phyloP scores from a whole-genome alignment of 2,329 filamentous ascomycete genomes.

The Aspergillus hiratsukae region DNA sequence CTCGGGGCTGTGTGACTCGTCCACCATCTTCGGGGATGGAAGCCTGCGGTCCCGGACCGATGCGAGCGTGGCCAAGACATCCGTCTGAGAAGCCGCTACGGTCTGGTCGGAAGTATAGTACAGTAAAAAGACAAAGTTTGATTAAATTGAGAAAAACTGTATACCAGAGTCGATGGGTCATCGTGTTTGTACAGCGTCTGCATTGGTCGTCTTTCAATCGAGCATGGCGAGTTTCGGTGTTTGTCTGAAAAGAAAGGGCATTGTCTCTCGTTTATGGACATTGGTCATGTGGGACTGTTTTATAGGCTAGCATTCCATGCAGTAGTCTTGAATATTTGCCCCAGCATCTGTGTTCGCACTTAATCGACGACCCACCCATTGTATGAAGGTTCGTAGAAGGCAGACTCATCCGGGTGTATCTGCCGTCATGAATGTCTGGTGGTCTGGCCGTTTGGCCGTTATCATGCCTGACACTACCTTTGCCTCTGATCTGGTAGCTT shows the following conservation, averaged over 20 bases:
- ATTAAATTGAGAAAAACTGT: conserved; percentile 2
- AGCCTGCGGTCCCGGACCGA: conserved; percentile 2
- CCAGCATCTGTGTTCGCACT: neutral
- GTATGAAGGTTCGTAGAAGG: neutral
- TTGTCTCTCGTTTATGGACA: neutral
- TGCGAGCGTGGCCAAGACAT: conserved; percentile 13
- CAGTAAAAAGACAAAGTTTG: conserved; percentile 14
- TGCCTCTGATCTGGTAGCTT: neutral
- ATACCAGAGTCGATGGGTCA: conserved; percentile 1
- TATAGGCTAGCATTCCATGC: neutral
- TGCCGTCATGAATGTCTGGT: neutral
- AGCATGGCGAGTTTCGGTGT: conserved; percentile 27
- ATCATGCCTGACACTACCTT: too few relatives aligned
- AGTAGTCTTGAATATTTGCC: neutral
- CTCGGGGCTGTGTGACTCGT: conserved; percentile 16
- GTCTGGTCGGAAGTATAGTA: conserved; percentile 1
- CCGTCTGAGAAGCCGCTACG: conserved; percentile 9
- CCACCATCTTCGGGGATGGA: conserved; percentile 16
- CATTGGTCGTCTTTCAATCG: conserved; percentile 9
- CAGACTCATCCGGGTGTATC: neutral
- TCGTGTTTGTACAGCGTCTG: conserved; percentile 9
- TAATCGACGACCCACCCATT: neutral
- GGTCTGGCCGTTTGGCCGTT: neutral
- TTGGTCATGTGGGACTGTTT: neutral
- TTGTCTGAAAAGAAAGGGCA: conserved; percentile 10